Conservation (phyloP, 2,329 filamentous ascomycete species). For the Sclerotinia trifoliorum region DNA sequence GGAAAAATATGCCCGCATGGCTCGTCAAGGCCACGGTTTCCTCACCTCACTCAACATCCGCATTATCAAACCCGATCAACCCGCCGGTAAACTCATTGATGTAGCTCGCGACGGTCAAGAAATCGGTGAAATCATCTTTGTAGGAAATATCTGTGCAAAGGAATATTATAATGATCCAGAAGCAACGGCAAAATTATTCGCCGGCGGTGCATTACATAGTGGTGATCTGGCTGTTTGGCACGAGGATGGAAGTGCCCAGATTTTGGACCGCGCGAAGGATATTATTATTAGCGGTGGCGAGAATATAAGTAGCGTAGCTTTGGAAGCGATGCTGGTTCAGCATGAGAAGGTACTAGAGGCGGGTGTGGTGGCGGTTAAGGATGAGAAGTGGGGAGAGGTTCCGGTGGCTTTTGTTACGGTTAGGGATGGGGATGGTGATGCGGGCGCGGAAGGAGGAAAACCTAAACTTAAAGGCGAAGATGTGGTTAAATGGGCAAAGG, state of each 20-base stretch:
- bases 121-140: conserved; percentile 81
- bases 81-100: conserved; percentile 64
- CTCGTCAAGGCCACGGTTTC: conserved; percentile 89
- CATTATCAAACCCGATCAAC: conserved; percentile 75
- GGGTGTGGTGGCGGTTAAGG: conserved; percentile 82
- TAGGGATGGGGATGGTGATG: conserved; percentile 54
- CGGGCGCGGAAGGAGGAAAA: conserved; percentile 47
- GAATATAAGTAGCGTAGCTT: conserved; percentile 91
- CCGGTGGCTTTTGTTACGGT: conserved; percentile 91
- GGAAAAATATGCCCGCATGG: conserved; percentile 87
- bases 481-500: conserved; percentile 81
- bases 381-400: conserved; percentile 93
- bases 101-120: conserved; percentile 70
- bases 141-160: conserved; percentile 86
- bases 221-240: conserved; percentile 95
- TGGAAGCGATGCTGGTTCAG: conserved; percentile 84
- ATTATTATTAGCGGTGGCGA: conserved; percentile 98
- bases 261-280: conserved; percentile 91
- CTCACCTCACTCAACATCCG: conserved; percentile 77
- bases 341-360: conserved; percentile 90
- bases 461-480: conserved; percentile 57
- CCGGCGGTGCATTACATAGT: conserved; percentile 81
- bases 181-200: conserved; percentile 83
- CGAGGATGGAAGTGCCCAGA: conserved; percentile 84
- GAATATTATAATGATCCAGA: conserved; percentile 89